Conservation (phyloP, 2,329 filamentous ascomycete genomes). For the Aaosphaeria arxii region DNA sequence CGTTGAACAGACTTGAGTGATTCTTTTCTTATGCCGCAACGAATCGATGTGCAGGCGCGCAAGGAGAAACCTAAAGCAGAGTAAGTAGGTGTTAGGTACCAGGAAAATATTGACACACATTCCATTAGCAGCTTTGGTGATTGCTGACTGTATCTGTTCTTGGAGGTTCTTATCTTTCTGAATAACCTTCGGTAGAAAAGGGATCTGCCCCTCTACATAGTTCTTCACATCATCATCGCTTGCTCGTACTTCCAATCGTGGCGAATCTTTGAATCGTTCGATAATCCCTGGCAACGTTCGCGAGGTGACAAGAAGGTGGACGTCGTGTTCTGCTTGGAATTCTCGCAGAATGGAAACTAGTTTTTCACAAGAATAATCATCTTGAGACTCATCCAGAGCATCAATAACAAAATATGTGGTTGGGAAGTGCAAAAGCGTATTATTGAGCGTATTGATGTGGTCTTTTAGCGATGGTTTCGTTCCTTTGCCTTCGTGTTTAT, state of each 20-base stretch:
- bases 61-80: constrained; percentile 36
- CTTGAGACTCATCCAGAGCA: constrained; percentile 10
- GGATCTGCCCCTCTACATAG: constrained; percentile 5
- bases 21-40: constrained; percentile 22
- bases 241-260: constrained; percentile 9
- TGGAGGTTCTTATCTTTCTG: constrained; percentile 3
- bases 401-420: constrained; percentile 11
- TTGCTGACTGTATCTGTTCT: constrained; percentile 1
- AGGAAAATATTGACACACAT: constrained; percentile 9
- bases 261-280: constrained; percentile 1
- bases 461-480: constrained; percentile 20
- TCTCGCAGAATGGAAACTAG: too few relatives aligned
- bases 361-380: too few relatives aligned
- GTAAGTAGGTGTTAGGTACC: constrained; percentile 2
- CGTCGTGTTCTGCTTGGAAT: constrained; percentile 3
- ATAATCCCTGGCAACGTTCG: constrained; percentile 8
- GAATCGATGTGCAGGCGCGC: constrained; percentile 37
- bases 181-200: constrained; percentile 5
- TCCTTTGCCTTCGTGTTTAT: constrained; percentile 10
- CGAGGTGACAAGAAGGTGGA: constrained; percentile 9
- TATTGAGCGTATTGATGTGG: constrained; percentile 11
- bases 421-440: constrained; percentile 10
- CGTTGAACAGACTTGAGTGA: constrained; percentile 28
- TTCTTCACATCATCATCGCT: constrained; percentile 8
- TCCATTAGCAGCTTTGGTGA: constrained; percentile 8